Percentiles rank a stretch among this genome's conserved stretches.
Conservation (phyloP, 208 protist species). For the Leishmania lainsoni region DNA sequence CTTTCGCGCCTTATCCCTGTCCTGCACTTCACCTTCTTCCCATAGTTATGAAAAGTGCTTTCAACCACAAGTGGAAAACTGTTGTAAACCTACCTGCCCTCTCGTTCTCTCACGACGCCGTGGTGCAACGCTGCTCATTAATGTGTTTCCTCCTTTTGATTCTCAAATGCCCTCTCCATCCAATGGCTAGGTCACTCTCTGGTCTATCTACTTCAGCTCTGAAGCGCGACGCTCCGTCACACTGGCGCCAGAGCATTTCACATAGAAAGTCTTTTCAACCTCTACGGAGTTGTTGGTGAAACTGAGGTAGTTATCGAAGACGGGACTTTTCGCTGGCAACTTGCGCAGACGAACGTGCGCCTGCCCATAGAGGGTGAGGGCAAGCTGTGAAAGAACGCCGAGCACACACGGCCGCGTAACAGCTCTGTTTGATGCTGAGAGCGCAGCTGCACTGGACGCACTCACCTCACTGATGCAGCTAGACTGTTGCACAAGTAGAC, state of each 20-base stretch:
- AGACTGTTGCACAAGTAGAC: slow-evolving; percentile 34
- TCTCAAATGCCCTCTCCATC: background rate
- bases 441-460: background rate
- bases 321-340: slow-evolving; percentile 39
- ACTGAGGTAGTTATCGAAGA: slow-evolving; percentile 56
- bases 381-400: slow-evolving; percentile 50
- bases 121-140: background rate
- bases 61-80: background rate
- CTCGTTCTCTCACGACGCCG: background rate
- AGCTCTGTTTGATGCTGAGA: background rate
- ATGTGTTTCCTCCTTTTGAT: background rate
- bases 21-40: background rate
- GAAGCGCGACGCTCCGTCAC: slow-evolving; percentile 18
- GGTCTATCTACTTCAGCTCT: slow-evolving; percentile 23
- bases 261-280: slow-evolving; percentile 36
- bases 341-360: slow-evolving; percentile 44
- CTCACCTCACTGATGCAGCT: background rate
- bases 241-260: slow-evolving; percentile 24
- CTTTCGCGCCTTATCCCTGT: background rate
- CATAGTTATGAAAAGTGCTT: background rate
- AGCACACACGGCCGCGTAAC: slow-evolving; percentile 35
- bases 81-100: background rate
- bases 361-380: slow-evolving; percentile 37
- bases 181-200: background rate
- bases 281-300: slow-evolving; percentile 43